A percentile compares a stretch with the other conserved stretches of the same genome.
phyloP scores from a whole-genome alignment of 345 rosid genomes.

The Eucalyptus decipiens region DNA sequence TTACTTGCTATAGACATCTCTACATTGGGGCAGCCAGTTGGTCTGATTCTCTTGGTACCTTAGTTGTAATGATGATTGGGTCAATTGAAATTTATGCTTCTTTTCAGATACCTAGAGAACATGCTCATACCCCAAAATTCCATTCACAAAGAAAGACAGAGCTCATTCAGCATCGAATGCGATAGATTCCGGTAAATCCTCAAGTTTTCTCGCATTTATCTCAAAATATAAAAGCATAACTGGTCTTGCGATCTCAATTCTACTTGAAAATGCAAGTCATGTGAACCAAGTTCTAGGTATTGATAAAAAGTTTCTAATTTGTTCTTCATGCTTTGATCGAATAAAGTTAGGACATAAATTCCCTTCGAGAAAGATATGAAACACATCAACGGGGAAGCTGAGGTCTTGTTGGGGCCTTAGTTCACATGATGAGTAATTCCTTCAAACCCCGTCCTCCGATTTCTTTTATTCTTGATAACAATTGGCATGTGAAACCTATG shows the following conservation, averaged over 20 bases:
- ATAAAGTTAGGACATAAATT: no score
- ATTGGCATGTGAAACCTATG: no score
- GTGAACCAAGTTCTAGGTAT: background rate
- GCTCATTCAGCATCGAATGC: conserved; percentile 32
- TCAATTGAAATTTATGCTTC: background rate
- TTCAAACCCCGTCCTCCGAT: no score
- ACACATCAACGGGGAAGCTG: no score
- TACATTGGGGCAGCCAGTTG: background rate
- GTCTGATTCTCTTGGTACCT: background rate
- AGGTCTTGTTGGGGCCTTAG: no score
- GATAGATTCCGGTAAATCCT: conserved; percentile 46
- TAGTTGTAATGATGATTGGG: background rate
- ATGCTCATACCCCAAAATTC: conserved; percentile 50
- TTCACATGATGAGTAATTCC: no score
- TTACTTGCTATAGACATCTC: background rate
- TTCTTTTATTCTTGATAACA: no score
- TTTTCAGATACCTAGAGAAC: conserved; percentile 48
- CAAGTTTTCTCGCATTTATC: background rate
- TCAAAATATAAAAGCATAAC: background rate
- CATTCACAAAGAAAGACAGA: conserved; percentile 38
- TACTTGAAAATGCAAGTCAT: background rate
- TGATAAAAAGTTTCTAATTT: background rate
- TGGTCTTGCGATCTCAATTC: background rate
- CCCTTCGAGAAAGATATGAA: no score
- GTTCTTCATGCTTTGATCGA: background rate